Conservation (phyloP, 2,329 filamentous ascomycete species). For the Aureobasidium pullulans region DNA sequence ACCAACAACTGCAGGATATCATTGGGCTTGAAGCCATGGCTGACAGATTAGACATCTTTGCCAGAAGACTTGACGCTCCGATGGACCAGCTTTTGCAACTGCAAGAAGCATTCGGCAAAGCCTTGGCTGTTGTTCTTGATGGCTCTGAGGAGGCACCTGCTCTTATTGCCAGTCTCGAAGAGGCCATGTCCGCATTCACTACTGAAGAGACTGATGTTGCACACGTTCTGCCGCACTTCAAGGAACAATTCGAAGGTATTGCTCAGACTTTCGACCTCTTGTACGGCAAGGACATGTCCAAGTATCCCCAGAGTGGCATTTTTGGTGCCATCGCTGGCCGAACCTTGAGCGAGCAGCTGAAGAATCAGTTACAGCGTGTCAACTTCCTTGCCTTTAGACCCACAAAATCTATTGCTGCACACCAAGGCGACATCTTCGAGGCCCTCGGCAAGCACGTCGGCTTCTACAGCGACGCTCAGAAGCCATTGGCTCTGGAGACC, state of each 20-base stretch:
- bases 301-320: background rate
- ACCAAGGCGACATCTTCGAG: background rate
- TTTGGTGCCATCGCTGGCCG: background rate
- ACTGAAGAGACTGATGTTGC: conserved; percentile 18
- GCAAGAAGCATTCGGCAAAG: conserved; percentile 15
- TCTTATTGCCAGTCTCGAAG: conserved; percentile 27
- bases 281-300: background rate
- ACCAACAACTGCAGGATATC: conserved; percentile 31
- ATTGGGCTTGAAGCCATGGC: conserved; percentile 38
- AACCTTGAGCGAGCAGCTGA: background rate
- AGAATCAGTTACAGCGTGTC: background rate
- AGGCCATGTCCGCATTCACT: conserved; percentile 25
- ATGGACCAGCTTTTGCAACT: conserved; percentile 21
- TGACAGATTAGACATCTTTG: conserved; percentile 36
- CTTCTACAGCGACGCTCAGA: conserved; percentile 1
- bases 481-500: background rate
- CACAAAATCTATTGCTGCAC: background rate
- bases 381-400: conserved; percentile 8
- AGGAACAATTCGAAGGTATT: conserved; percentile 37
- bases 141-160: conserved; percentile 10
- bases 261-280: conserved; percentile 36
- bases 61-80: conserved; percentile 19
- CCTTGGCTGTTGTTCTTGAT: conserved; percentile 1
- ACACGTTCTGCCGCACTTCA: conserved; percentile 34
- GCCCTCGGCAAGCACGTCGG: conserved; percentile 7